Percentiles rank a stretch among this genome's conserved stretches.
phyloP scores from a whole-genome alignment of 2,329 filamentous ascomycete species.

The Cladophialophora chaetospira region DNA sequence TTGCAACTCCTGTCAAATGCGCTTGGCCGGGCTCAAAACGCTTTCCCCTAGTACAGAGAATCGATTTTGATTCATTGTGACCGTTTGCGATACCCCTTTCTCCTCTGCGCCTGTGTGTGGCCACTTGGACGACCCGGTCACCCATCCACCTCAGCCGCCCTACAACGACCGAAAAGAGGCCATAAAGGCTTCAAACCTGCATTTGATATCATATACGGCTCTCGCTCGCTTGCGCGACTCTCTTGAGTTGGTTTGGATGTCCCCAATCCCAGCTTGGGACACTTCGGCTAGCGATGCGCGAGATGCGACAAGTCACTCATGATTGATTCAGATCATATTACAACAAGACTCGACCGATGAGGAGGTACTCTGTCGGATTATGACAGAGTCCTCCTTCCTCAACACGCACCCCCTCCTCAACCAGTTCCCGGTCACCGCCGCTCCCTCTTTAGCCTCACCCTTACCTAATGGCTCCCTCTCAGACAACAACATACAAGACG shows the following conservation, averaged over 20 bases:
- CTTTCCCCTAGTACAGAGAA: not conserved
- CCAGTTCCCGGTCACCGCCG: slow-evolving; percentile 49
- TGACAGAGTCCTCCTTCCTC: slow-evolving; percentile 56
- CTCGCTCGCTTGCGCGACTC: slow-evolving; percentile 8
- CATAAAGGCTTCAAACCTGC: not conserved
- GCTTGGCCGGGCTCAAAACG: not conserved
- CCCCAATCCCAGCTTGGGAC: not conserved
- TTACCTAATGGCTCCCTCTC: slow-evolving; percentile 46
- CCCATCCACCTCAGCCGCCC: slow-evolving; percentile 4
- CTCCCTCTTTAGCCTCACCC: slow-evolving; percentile 42
- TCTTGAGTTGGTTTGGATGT: not conserved
- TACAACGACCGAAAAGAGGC: not conserved
- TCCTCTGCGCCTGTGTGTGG: slow-evolving; percentile 17
- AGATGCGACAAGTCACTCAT: slow-evolving; percentile 26
- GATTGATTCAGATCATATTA: slow-evolving; percentile 14
- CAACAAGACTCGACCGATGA: slow-evolving; percentile 37
- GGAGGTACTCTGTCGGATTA: slow-evolving; percentile 55
- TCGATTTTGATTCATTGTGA: not conserved
- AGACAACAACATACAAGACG: slow-evolving; percentile 45
- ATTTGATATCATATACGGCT: not conserved
- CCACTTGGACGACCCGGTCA: slow-evolving; percentile 12
- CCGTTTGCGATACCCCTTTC: slow-evolving; percentile 22
- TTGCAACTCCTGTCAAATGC: not conserved
- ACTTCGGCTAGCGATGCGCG: slow-evolving; percentile 25
- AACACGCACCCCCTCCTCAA: slow-evolving; percentile 52